A percentile compares a stretch with the other conserved stretches of the same genome.
Conservation (phyloP, 2,329 filamentous ascomycete species). For the Didymosphaeria variabile region DNA sequence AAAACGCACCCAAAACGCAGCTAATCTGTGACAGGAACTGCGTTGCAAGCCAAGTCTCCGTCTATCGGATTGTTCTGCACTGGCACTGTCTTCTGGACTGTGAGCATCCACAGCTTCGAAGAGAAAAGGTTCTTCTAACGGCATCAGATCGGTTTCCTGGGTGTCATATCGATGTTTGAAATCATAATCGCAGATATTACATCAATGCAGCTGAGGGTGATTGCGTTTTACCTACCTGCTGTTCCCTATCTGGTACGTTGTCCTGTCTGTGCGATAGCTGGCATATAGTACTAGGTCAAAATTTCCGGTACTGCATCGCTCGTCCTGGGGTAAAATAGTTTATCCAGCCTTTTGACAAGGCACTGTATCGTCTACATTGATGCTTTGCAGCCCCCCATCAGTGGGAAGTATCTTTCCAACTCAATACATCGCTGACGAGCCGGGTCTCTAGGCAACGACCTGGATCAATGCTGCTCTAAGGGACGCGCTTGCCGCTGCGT, state of each 20-base stretch:
- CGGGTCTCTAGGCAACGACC: not conserved
- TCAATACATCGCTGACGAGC: not conserved
- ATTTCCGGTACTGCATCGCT: too few relatives aligned
- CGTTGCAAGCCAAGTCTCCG: not conserved
- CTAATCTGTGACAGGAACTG: not conserved
- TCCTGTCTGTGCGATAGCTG: not conserved
- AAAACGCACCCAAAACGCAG: not conserved
- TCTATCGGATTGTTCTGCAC: not conserved
- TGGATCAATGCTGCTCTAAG: not conserved
- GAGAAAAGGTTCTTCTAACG: not conserved
- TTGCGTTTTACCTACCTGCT: conserved; percentile 6
- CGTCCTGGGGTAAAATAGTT: too few relatives aligned
- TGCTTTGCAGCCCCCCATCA: too few relatives aligned
- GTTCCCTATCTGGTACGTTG: not conserved
- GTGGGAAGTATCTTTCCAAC: not conserved
- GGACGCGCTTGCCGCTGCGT: not conserved
- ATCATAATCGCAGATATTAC: conserved; percentile 10
- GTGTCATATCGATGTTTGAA: conserved; percentile 4
- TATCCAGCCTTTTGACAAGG: too few relatives aligned
- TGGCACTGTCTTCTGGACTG: conserved; percentile 2
- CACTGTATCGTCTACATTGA: not conserved
- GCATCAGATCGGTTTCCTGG: conserved; percentile 2
- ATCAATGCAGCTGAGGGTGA: conserved; percentile 2
- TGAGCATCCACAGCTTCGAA: not conserved
- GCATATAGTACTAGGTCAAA: not conserved